Evolutionary conservation across 305 asterid genomes (phyloP), one percentile per base, ranked within the genome.

Genomic region (Coffea humblotiana): DNA sequence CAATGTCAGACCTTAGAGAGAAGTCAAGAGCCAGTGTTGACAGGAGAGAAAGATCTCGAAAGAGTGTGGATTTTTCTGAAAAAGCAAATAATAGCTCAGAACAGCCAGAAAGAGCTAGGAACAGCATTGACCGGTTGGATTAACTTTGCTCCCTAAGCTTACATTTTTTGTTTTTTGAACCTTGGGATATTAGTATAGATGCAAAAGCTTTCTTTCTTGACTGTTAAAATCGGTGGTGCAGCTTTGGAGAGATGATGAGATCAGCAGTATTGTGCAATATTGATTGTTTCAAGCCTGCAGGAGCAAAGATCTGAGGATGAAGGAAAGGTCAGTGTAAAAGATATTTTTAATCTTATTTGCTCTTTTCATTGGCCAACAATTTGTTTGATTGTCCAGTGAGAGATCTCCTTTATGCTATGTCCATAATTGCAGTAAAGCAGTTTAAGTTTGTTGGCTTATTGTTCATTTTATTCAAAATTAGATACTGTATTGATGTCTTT

Each of bases 81-180:
- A 88, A 88, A 88, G 61, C 87, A 69, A 85, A 70, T 87, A 82
- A 76, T 83, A 87, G 77, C 63, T 77, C 87, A 74, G 97, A 94
- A 87, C 97, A 89, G 82, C 91, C 94, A 45, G 97, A 94, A 84
- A 90, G 83, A 90, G 88, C 97, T 37, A 85, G 97, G 90, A 95
- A 93, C 87, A 95, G 99, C 90, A 95, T 93, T 81, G 98, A 93
- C 82, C 98, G 98, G 99, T 95, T 81, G 87, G 97, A 77, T 86
- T 88, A 72, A 83, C 77, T 85, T 85, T 78, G 80, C 78, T 86
- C 75, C 80, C 85, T 86, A 63, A 71, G 78, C 66, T 45, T 78
- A 29, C 77, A 65, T 86, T 60, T 64, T 71, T 68, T 71, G 45
- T 76, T 58, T 71, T 74, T 77, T 69, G 79, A 66, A 78, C 72